Evolutionary conservation across 192 early-diverging fungal genomes (phyloP), one percentile per base, ranked within the genome.

Genomic region (Coemansia sp.): DNA sequence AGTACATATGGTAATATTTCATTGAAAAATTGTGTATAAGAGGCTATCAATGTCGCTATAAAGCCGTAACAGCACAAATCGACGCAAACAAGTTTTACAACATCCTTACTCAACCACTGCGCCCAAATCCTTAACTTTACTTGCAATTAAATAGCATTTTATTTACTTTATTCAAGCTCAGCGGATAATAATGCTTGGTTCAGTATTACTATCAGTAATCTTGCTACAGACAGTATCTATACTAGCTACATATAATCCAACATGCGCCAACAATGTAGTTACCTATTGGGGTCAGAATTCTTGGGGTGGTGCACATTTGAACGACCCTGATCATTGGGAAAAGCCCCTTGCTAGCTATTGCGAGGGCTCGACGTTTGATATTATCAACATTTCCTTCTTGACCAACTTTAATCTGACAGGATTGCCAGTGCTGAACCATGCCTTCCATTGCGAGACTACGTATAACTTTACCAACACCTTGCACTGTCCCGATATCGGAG

Each of bases 361-460:
- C 56, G 60, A 86, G 31, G 79, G 73, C 49, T 22, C 61, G 7
- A 84, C 76, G 0, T 72, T 76, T 7, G 83, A 90, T 67, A 67
- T 86, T 1, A 73, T 88, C 57, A 82, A 86, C 19, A 60, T 90
- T 4, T 79, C 87, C 0, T 90, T 90, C 57, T 56, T 90, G 41
- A 76, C 83, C 26, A 87, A 88, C 60, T 86, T 84, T 48, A 90
- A 91, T 53, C 58, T 75, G 38, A 76, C 80, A 9, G 67, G 75
- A 1, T 63, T 83, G 12, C 88, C 92, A 7, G 85, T 69, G 1
- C 66, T 91, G n/a, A 86, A 94, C 64, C 84, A 93, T 23, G 76
- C 89, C 5, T 85, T 85, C 58, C 88, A 88, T 64, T 91, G 91
- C 78, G 62, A 62, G 31, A 78, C 82, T 3, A 71, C 65, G 2